These are phyloP conservation scores for Epithele typhae DNA, from an alignment of 768 basidiomycete genomes.

Conservation along the genomic window DNA sequence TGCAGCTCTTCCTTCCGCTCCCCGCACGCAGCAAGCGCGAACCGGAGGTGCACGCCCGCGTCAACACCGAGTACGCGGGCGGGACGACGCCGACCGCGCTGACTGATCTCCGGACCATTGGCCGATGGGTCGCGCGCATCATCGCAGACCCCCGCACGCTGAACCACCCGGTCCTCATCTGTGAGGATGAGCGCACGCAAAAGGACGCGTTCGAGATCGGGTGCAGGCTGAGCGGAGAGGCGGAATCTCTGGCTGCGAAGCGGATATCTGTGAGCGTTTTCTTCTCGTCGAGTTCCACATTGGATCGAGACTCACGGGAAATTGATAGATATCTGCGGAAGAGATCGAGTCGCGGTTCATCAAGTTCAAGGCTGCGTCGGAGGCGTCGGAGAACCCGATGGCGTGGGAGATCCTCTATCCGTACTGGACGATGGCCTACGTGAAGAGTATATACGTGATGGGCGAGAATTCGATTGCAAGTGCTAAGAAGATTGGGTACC, in stretches of 20 bases:
- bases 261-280: too few relatives aligned
- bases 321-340: too few relatives aligned
- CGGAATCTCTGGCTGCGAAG: background rate
- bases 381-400: too few relatives aligned
- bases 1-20: conserved; percentile 12
- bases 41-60: conserved; percentile 2
- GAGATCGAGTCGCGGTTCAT: too few relatives aligned
- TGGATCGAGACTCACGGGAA: too few relatives aligned
- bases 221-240: conserved; percentile 19
- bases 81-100: conserved; percentile 1
- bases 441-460: conserved; percentile 20
- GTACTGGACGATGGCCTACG: too few relatives aligned
- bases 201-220: conserved; percentile 18
- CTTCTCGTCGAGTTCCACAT: too few relatives aligned
- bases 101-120: conserved; percentile 21
- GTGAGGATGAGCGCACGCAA: conserved; percentile 21
- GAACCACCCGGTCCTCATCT: conserved; percentile 21
- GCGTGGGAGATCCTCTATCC: too few relatives aligned
- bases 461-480: conserved; percentile 28
- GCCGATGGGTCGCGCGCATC: conserved; percentile 22
- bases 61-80: background rate
- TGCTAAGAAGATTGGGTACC: conserved; percentile 21
- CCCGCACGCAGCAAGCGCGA: background rate
- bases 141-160: conserved; percentile 26
- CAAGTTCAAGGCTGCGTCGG: too few relatives aligned